Evolutionary conservation across 2,329 filamentous ascomycete genomes (phyloP).

Genomic region (Hymenoscyphus fructigenus): DNA sequence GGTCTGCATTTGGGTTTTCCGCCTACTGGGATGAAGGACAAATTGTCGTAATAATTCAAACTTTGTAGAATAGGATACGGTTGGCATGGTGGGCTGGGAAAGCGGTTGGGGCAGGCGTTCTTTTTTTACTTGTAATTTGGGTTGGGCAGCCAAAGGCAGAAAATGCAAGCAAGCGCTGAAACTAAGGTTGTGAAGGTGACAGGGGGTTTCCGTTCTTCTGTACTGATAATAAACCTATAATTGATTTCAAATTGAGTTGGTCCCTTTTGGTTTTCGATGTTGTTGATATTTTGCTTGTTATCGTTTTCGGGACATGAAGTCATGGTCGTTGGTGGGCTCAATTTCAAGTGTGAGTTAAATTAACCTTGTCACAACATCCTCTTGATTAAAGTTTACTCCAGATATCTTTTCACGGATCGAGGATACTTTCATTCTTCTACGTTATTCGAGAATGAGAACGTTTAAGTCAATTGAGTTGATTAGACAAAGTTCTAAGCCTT

Average conservation of each 20-base stretch:
- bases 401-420: too few species aligned
- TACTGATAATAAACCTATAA: slow-evolving; percentile 1
- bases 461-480: too few species aligned
- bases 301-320: too few species aligned
- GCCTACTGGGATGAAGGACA: background rate
- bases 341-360: too few species aligned
- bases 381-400: too few species aligned
- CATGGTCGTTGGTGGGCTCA: too few species aligned
- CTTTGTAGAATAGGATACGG: slow-evolving; percentile 2
- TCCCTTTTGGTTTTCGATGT: background rate
- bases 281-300: background rate
- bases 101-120: background rate
- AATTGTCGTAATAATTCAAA: background rate
- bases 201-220: background rate
- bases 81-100: background rate
- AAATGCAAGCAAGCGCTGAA: background rate
- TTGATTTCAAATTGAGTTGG: background rate
- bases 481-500: too few species aligned
- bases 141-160: background rate
- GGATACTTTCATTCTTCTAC: too few species aligned
- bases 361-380: too few species aligned
- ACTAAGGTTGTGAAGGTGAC: background rate
- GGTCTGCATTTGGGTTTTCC: slow-evolving; percentile 2
- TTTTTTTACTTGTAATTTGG: background rate
- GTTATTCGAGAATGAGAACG: too few species aligned